phyloP scores from a whole-genome alignment of 2,329 filamentous ascomycete species.

The Fusarium sp. region DNA sequence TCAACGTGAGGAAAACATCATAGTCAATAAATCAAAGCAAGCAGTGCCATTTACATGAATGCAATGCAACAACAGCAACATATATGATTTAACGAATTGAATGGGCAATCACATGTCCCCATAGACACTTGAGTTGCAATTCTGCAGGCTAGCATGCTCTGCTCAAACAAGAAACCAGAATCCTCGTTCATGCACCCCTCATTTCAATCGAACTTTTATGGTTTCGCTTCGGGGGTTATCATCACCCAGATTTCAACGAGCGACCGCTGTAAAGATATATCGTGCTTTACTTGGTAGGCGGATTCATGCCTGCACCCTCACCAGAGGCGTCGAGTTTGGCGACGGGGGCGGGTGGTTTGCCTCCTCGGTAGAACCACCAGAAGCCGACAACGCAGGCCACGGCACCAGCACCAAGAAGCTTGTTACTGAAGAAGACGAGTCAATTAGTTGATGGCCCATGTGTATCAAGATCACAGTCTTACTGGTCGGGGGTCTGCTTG shows the following conservation, averaged over 20 bases:
- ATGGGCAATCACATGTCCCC: background rate
- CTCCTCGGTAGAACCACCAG: slow-evolving; percentile 40
- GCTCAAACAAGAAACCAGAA: background rate
- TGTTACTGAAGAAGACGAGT: slow-evolving; percentile 24
- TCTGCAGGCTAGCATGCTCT: slow-evolving; percentile 9
- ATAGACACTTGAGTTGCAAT: background rate
- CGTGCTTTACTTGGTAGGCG: slow-evolving; percentile 30
- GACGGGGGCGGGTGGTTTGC: slow-evolving; percentile 25
- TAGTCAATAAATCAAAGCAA: background rate
- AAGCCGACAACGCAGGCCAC: slow-evolving; percentile 29
- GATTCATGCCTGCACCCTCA: slow-evolving; percentile 17
- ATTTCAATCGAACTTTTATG: background rate
- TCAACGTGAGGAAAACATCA: too few species aligned
- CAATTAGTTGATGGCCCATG: background rate
- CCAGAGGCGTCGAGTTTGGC: slow-evolving; percentile 20
- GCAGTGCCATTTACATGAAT: background rate
- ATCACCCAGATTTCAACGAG: background rate
- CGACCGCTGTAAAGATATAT: background rate
- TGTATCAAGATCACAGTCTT: background rate
- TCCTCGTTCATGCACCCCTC: background rate
- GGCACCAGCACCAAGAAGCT: slow-evolving; percentile 34
- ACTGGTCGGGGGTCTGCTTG: slow-evolving; percentile 30
- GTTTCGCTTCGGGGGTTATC: background rate
- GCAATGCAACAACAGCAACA: background rate
- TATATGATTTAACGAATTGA: background rate